Base-by-base conservation (phyloP, 805 yeast species). In the Candida khao-thaluensis region DNA sequence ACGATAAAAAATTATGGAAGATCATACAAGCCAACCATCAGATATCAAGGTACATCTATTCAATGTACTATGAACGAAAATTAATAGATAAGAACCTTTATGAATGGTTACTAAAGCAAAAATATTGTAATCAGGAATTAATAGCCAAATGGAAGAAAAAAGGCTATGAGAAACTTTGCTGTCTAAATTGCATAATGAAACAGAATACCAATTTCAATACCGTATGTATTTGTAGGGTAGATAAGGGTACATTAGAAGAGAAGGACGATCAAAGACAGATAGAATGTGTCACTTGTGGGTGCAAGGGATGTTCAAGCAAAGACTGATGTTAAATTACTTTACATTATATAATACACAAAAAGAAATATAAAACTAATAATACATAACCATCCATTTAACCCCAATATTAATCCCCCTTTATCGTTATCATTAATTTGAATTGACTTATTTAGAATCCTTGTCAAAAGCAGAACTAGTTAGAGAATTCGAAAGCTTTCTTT, bases 141-240 rank as follows among this genome's bases (percentile, higher is more conserved):
- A 85, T 89, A 21, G 91, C 95, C 16, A 89, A 67, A 46, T 83
- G 90, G 90, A 79, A 77, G 59, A 82, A 81, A 53, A 81, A 77
- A 53, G 96, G 96, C 7, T 89, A 89, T 57, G 96, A 89, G 54
- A 76, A 82, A 40, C 63, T 89, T 33, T 89, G 97, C 54, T 89
- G 97, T 56, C 59, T 89, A 43, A 72, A 75, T 46, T 89, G 97
- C 56, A 86, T 89, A 23, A 77, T 77, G 51, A 71, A 71, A 18
- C 59, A 59, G 26, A 88, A 83, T 45, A 79, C 72, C 31, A 76
- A 76, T 49, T 84, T 81, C 50, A 78, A 78, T 4, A 73, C 78
- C 5, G 76, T 88, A 0, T 89, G 97, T 60, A 77, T 89, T 15
- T 89, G 97, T 55, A 64, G 97, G 40, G 95, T 89, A 2, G 95